Base-by-base conservation (phyloP, 2,329 filamentous ascomycete genomes). In the Aspergillus sp. region DNA sequence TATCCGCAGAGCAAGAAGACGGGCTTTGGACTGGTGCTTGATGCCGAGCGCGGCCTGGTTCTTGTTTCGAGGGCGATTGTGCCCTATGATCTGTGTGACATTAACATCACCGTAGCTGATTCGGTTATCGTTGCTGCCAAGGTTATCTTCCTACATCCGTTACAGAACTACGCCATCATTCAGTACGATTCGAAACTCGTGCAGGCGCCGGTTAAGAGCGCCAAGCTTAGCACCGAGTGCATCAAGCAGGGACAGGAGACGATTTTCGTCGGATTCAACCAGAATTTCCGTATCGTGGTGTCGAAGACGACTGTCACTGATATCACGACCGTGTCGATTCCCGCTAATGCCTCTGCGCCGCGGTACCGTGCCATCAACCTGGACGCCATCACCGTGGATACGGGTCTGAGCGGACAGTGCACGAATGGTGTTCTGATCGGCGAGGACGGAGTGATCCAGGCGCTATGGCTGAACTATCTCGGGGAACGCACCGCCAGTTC, bases 261-360 rank as follows among this genome's bases (percentile, higher is more conserved):
- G 0, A 90, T 95, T 57, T 98, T 98, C 70, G 86, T 98, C 53
- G 94, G 93, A n/a, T 94, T 95, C 74, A 98, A 98, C 65, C 85
- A 94, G 56, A 97, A 96, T 56, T 85, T 91, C 52, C 83, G 91
- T 32, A 88, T 96, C 37, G 91, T 97, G 3, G 88, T 96, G 58
- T 88, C 90, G 4, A 90, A 95, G 59, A 97, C 93, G 0, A 89
- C 86, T 0, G 90, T 98, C 12, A 98, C 94, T 0, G 93, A 98
- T 66, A 94, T 98, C 61, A 97, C 91, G 9, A 93, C 93, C 2
- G 93, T 97, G 3, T 89, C 90, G 0, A 97, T 98, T 52, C 94
- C 93, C 0, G 90, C 93, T 22, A 97, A 95, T 69, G 85, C 88
- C 0, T 83, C 89, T 1, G 91, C 93, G 5, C 93, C 93, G 4